phyloP scores from a whole-genome alignment of 169 alveolate genomes.

The Theileria equi region DNA sequence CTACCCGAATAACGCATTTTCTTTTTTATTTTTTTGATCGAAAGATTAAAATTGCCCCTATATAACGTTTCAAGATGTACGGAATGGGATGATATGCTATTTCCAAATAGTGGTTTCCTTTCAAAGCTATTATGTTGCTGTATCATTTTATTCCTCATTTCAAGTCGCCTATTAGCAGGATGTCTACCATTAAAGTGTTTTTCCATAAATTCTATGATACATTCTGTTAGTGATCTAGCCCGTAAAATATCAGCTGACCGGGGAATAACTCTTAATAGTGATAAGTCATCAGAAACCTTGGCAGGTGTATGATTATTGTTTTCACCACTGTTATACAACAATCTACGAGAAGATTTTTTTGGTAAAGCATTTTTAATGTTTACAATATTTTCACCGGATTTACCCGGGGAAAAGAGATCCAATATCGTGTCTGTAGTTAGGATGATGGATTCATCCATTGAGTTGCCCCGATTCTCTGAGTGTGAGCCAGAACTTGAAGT shows the following conservation, averaged over 20 bases:
- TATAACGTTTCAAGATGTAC: constrained; percentile 22
- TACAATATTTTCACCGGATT: too few relatives aligned
- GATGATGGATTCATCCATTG: too few relatives aligned
- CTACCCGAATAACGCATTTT: constrained; percentile 58
- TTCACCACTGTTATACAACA: neutral
- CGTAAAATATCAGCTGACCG: constrained; percentile 39
- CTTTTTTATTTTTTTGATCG: constrained; percentile 33
- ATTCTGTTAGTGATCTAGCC: constrained; percentile 20
- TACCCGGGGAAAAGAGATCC: too few relatives aligned
- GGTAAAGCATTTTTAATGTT: neutral
- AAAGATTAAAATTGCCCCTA: neutral
- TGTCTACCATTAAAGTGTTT: constrained; percentile 39
- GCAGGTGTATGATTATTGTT: neutral
- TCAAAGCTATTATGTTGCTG: neutral
- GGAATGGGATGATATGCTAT: neutral
- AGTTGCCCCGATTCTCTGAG: too few relatives aligned
- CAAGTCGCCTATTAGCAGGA: constrained; percentile 46
- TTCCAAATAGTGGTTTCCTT: constrained; percentile 1
- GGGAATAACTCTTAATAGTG: constrained; percentile 24
- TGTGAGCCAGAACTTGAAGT: too few relatives aligned
- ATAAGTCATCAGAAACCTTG: constrained; percentile 7
- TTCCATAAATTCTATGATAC: constrained; percentile 12
- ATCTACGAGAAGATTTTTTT: neutral
- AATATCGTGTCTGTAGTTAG: too few relatives aligned
- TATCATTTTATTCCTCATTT: constrained; percentile 22